Percentiles rank a stretch among this genome's conserved stretches.
phyloP scores from a whole-genome alignment of 768 basidiomycete species.

The Baorangia bicolor region DNA sequence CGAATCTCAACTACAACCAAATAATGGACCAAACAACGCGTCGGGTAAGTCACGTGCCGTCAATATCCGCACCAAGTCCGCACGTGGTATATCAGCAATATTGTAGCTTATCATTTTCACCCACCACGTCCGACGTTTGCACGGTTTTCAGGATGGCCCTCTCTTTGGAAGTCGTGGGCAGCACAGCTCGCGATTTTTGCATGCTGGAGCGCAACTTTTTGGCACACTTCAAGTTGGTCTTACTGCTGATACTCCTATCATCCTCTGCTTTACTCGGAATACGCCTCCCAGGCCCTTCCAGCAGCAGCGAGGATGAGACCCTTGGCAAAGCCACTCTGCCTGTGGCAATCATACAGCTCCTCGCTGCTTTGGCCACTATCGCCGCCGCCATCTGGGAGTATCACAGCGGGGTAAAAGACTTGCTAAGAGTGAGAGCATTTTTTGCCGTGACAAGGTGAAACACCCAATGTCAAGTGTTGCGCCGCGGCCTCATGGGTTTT shows the following conservation, averaged over 20 bases:
- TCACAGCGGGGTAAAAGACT: constrained; percentile 52
- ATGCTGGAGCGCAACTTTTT: constrained; percentile 79
- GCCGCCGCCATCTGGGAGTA: constrained; percentile 68
- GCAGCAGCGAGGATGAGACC: constrained; percentile 19
- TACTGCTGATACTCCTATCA: constrained; percentile 61
- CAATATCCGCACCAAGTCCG: no score
- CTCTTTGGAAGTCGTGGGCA: constrained; percentile 48
- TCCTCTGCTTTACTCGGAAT: constrained; percentile 62
- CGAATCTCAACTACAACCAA: constrained; percentile 41
- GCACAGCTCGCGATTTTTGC: constrained; percentile 70
- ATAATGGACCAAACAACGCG: constrained; percentile 38
- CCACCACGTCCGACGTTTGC: background rate
- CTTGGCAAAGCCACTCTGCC: constrained; percentile 39
- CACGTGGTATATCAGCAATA: no score
- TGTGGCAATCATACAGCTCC: constrained; percentile 52
- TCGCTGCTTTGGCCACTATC: constrained; percentile 53
- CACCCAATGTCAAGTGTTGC: constrained; percentile 14
- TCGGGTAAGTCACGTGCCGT: constrained; percentile 17
- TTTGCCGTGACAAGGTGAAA: constrained; percentile 53
- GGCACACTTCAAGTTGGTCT: constrained; percentile 63
- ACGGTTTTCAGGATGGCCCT: constrained; percentile 15
- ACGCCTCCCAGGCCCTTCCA: constrained; percentile 48
- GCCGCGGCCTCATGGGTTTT: constrained; percentile 1
- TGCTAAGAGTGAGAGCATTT: constrained; percentile 60
- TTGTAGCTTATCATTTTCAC: background rate